A percentile compares a stretch with the other conserved stretches of the same genome.
Evolutionary conservation across 768 basidiomycete genomes (phyloP).

Genomic region (Boletus subcaerulescens): DNA sequence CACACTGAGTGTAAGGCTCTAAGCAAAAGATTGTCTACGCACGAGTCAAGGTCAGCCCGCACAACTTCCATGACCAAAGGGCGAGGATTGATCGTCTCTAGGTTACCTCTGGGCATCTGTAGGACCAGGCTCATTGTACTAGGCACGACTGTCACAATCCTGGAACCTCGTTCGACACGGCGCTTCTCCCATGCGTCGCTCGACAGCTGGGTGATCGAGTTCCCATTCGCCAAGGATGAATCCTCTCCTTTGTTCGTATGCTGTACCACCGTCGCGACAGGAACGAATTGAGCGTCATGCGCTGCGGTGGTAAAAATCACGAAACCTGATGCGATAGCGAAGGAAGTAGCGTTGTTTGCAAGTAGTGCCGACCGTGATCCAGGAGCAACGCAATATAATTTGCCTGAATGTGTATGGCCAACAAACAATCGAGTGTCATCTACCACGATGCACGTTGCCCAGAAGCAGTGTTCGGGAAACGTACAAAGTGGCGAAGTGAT

Average conservation of each 20-base stretch:
- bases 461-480: slow-evolving; percentile 63
- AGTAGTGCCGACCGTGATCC: slow-evolving; percentile 34
- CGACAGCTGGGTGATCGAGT: slow-evolving; percentile 3
- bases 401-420: slow-evolving; percentile 64
- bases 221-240: slow-evolving; percentile 28
- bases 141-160: slow-evolving; percentile 85
- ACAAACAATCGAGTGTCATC: slow-evolving; percentile 41
- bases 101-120: slow-evolving; percentile 96
- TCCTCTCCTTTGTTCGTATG: slow-evolving; percentile 1
- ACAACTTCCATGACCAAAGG: slow-evolving; percentile 88
- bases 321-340: slow-evolving; percentile 68
- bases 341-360: slow-evolving; percentile 64
- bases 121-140: slow-evolving; percentile 86
- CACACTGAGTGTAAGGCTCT: not conserved
- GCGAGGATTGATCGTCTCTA: slow-evolving; percentile 93
- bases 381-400: slow-evolving; percentile 51
- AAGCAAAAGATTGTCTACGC: not conserved
- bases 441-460: slow-evolving; percentile 32
- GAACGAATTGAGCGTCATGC: slow-evolving; percentile 77
- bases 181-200: slow-evolving; percentile 60
- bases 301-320: slow-evolving; percentile 81
- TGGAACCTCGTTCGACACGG: slow-evolving; percentile 84
- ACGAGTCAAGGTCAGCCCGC: slow-evolving; percentile 68
- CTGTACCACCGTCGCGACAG: slow-evolving; percentile 28
- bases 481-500: slow-evolving; percentile 26